These are phyloP conservation scores for Delphinella strobiligena DNA, from an alignment of 2,329 filamentous ascomycete genomes.

Conservation along the genomic window DNA sequence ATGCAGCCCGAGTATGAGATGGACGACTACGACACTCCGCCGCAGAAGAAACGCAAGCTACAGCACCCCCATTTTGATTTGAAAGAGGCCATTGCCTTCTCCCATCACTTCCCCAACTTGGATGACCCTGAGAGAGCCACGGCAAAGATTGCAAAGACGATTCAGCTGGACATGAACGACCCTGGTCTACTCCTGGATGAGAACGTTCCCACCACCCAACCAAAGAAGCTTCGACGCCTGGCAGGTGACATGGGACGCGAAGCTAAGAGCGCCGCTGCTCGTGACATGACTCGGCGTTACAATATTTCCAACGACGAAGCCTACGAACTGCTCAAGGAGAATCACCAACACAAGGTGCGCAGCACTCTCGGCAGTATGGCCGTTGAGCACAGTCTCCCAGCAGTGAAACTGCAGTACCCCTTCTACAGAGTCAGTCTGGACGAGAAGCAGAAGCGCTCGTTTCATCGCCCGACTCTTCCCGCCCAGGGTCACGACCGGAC, in stretches of 20 bases:
- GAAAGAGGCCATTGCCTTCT: conserved; percentile 36
- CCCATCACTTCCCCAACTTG: conserved; percentile 58
- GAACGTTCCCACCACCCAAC: conserved; percentile 49
- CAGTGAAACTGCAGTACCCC: conserved; percentile 81
- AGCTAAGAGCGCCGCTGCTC: conserved; percentile 56
- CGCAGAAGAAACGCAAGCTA: conserved; percentile 54
- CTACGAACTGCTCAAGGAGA: conserved; percentile 91
- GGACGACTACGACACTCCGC: conserved; percentile 24
- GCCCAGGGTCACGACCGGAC: conserved; percentile 44
- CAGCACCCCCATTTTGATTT: conserved; percentile 7
- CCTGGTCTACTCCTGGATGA: conserved; percentile 76
- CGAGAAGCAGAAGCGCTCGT: conserved; percentile 61
- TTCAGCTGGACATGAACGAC: conserved; percentile 79
- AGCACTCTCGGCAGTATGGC: conserved; percentile 81
- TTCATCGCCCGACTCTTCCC: conserved; percentile 68
- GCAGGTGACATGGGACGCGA: conserved; percentile 50
- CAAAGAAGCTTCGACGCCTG: conserved; percentile 41
- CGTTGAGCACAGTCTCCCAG: conserved; percentile 91
- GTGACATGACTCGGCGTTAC: conserved; percentile 69
- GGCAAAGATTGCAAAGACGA: conserved; percentile 60
- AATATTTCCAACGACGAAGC: conserved; percentile 95
- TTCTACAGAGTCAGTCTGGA: conserved; percentile 85
- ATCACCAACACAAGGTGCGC: conserved; percentile 89
- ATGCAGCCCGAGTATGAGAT: conserved; percentile 15
- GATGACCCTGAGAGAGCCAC: conserved; percentile 70